A percentile compares a stretch with the other conserved stretches of the same genome.
phyloP scores from a whole-genome alignment of 202 grass and related monocot species.

The Musa balbisiana region DNA sequence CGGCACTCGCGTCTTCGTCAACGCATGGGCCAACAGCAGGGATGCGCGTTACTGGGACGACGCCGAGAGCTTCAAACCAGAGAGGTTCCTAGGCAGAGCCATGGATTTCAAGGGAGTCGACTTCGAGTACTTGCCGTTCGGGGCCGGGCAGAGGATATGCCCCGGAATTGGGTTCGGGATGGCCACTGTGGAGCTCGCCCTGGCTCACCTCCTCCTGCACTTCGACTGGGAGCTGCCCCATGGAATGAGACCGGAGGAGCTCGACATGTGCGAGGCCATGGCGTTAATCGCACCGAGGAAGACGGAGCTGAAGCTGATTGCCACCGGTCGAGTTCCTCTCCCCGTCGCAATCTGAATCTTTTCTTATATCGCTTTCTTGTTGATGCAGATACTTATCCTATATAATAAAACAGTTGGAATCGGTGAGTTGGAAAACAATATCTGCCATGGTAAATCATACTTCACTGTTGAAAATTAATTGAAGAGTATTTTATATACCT shows the following conservation, averaged over 20 bases:
- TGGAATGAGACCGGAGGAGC: neutral
- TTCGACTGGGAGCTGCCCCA: slow-evolving; percentile 9
- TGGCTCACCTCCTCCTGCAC: neutral
- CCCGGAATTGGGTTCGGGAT: neutral
- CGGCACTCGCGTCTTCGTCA: neutral
- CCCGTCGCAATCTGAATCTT: too few relatives aligned
- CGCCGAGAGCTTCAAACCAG: slow-evolving; percentile 12
- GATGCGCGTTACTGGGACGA: slow-evolving; percentile 4
- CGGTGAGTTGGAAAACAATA: too few relatives aligned
- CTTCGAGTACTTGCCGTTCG: slow-evolving; percentile 8
- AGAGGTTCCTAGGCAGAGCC: neutral
- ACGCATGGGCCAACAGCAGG: slow-evolving; percentile 7
- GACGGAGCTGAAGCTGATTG: neutral
- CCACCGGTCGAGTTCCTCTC: too few relatives aligned
- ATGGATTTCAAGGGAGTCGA: slow-evolving; percentile 1
- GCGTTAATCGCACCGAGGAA: neutral
- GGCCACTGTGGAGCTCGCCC: neutral
- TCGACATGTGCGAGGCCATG: neutral
- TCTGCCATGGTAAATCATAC: too few relatives aligned
- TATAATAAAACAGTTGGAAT: too few relatives aligned
- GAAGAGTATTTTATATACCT: too few relatives aligned
- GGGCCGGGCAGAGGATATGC: neutral
- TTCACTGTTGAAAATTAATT: too few relatives aligned
- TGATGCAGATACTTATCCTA: too few relatives aligned
- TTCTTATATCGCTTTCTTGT: too few relatives aligned